phyloP scores from a whole-genome alignment of 2,329 filamentous ascomycete genomes.

The Amauroascus niger region DNA sequence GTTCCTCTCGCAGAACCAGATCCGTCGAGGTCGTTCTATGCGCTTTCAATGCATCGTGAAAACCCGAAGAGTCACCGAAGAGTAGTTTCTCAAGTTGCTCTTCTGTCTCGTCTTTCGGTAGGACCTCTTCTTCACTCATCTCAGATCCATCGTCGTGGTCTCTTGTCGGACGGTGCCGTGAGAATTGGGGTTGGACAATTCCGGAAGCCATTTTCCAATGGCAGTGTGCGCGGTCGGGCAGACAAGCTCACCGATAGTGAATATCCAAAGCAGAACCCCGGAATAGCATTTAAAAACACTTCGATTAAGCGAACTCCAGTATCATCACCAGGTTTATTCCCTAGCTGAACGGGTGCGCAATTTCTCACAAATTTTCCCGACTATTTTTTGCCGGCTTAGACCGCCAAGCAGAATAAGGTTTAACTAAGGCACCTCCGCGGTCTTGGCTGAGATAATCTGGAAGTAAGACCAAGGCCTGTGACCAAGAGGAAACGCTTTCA shows the following conservation, averaged over 20 bases:
- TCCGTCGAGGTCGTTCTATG: constrained; percentile 38
- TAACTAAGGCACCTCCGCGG: background rate
- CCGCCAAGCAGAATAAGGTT: background rate
- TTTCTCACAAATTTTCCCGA: background rate
- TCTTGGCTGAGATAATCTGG: background rate
- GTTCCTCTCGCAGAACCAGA: constrained; percentile 27
- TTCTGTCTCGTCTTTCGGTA: constrained; percentile 65
- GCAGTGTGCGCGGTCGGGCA: background rate
- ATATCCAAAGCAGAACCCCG: background rate
- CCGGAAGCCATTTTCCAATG: constrained; percentile 4
- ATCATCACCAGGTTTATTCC: background rate
- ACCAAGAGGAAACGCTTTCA: too few relatives aligned
- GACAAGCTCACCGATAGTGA: background rate
- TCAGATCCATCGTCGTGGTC: constrained; percentile 22
- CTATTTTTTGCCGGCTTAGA: background rate
- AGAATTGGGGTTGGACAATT: constrained; percentile 9
- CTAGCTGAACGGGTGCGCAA: background rate
- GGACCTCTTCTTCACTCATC: constrained; percentile 23
- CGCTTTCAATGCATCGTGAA: constrained; percentile 62
- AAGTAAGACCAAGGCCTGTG: too few relatives aligned
- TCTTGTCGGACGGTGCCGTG: constrained; percentile 20
- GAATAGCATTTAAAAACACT: background rate
- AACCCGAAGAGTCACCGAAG: constrained; percentile 77
- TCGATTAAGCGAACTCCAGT: background rate
- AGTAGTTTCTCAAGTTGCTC: constrained; percentile 79